phyloP scores from a whole-genome alignment of 169 alveolate genomes.

The Perkinsus marinus region DNA sequence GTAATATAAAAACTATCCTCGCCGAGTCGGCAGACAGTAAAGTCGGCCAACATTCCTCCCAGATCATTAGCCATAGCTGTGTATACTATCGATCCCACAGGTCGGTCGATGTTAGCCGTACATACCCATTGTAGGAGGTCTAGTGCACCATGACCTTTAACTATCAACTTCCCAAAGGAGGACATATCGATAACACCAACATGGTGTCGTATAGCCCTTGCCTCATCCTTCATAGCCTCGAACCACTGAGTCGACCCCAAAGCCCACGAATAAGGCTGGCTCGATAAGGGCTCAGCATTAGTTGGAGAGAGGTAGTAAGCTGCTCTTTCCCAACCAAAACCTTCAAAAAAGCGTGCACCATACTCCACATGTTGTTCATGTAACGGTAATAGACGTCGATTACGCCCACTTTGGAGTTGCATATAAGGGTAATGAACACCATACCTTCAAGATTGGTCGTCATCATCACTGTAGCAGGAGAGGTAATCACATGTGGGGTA shows the following conservation, averaged over 20 bases:
- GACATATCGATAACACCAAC: not conserved
- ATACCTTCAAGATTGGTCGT: not conserved
- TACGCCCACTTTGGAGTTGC: not conserved
- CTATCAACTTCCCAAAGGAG: not conserved
- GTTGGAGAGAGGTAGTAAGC: not conserved
- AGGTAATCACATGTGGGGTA: too few species aligned
- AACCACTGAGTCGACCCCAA: not conserved
- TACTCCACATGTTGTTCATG: not conserved
- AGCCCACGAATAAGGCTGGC: not conserved
- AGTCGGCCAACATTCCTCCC: constrained; percentile 1
- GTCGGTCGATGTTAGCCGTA: not conserved
- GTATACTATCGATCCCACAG: not conserved
- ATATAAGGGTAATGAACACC: not conserved
- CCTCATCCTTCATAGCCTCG: not conserved
- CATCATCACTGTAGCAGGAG: not conserved
- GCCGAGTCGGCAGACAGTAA: not conserved
- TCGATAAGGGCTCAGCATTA: not conserved
- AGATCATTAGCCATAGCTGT: not conserved
- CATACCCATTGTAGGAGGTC: not conserved
- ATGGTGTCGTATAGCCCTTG: not conserved
- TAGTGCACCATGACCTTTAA: not conserved
- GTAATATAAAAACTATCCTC: not conserved
- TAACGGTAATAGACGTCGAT: not conserved
- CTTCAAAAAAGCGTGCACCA: not conserved
- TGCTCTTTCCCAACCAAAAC: constrained; percentile 5